Evolutionary conservation across 2,329 filamentous ascomycete species (phyloP).

Genomic region (Didymella exigua): DNA sequence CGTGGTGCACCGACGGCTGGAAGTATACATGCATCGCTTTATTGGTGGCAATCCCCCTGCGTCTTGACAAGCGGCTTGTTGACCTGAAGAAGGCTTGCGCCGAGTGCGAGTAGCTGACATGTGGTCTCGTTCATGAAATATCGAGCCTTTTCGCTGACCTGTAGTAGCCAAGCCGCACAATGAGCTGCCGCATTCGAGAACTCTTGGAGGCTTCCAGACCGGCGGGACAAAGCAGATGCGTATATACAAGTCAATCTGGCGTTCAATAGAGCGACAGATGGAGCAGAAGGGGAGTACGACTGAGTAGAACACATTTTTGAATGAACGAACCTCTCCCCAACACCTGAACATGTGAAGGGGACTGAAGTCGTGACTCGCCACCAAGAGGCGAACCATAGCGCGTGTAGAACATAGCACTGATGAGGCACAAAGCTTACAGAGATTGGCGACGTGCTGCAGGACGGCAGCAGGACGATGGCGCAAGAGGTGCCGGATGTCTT

Average conservation of each 20-base stretch:
- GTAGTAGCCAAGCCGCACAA: background rate
- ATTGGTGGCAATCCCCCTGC: background rate
- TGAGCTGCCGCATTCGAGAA: background rate
- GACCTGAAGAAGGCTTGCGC: background rate
- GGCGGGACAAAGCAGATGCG: no score
- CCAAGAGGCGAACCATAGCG: slow-evolving; percentile 12
- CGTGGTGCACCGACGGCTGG: background rate
- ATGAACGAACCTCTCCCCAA: background rate
- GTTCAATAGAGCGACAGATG: no score
- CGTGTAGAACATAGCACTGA: slow-evolving; percentile 27
- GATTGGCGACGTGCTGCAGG: slow-evolving; percentile 13
- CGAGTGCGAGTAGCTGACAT: background rate
- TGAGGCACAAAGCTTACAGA: slow-evolving; percentile 13
- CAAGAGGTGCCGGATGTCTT: background rate
- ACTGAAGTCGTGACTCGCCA: slow-evolving; percentile 6
- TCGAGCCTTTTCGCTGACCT: background rate
- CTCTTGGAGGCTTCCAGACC: no score
- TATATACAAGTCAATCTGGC: no score
- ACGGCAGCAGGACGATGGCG: slow-evolving; percentile 3
- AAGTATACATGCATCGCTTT: background rate
- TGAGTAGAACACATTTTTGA: background rate
- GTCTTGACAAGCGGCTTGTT: background rate
- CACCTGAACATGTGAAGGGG: background rate
- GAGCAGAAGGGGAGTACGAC: background rate
- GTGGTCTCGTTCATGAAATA: background rate